Conservation (phyloP, 768 basidiomycete species). For the Psilocybe cyanescens region DNA sequence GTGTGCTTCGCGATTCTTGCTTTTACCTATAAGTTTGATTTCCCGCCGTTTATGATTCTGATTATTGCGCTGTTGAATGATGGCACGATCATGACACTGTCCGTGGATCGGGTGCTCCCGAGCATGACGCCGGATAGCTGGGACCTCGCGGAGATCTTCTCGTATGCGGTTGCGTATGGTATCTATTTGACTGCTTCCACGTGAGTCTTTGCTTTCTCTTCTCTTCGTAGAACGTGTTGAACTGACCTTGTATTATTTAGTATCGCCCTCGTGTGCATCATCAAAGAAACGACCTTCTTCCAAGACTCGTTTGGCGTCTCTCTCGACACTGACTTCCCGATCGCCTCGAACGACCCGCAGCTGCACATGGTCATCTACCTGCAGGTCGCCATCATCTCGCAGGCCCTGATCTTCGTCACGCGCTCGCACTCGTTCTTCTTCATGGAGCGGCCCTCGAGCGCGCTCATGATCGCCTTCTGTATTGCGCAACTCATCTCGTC, state of each 20-base stretch:
- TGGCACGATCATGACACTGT: conserved; percentile 99
- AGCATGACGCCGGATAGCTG: conserved; percentile 92
- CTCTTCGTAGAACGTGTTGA: neutral
- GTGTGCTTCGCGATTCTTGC: conserved; percentile 96
- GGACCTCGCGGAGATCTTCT: conserved; percentile 96
- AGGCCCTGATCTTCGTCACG: conserved; percentile 96
- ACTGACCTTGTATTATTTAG: conserved; percentile 33
- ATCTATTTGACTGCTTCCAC: conserved; percentile 92
- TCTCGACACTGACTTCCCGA: conserved; percentile 40
- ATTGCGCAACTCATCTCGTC: conserved; percentile 93
- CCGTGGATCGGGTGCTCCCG: conserved; percentile 93
- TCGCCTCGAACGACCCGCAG: conserved; percentile 65
- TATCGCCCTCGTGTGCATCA: conserved; percentile 78
- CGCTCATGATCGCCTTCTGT: conserved; percentile 89
- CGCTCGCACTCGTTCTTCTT: conserved; percentile 96
- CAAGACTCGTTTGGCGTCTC: conserved; percentile 80
- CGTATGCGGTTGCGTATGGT: conserved; percentile 95
- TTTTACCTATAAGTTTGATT: conserved; percentile 96
- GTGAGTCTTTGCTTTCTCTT: conserved; percentile 47
- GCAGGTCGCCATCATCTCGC: conserved; percentile 98
- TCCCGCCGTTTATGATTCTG: conserved; percentile 99
- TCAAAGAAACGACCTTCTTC: conserved; percentile 91
- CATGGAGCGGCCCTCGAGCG: conserved; percentile 92
- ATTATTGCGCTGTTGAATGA: conserved; percentile 97
- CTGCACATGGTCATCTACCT: conserved; percentile 93